Evolutionary conservation across 164 flowering plant genomes (phyloP), one percentile per base, ranked within the genome.

Genomic region (Magnolia kwangsiensis): DNA sequence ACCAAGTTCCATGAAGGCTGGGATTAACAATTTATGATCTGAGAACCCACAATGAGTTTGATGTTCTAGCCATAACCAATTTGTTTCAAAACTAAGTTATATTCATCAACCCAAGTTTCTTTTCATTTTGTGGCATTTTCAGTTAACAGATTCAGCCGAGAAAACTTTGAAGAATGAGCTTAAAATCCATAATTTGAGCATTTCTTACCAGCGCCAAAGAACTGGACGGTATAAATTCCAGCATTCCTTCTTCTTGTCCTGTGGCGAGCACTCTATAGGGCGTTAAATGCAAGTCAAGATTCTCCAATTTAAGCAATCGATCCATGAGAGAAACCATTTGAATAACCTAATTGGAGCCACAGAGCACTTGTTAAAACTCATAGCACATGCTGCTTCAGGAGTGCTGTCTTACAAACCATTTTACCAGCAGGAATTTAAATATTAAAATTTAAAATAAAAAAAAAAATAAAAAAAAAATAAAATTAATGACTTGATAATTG

Each of bases 311-410:
- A 29, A 96, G 96, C 80, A 96, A 84, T 37, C 98, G 90, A 76
- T 96, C 99, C 99, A 96, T 96, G 63, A 96, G 93, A 20, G 92
- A 91, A 61, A 96, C 99, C 99, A 96, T 96, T 90, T 96, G 99
- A 79, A 96, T 85, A 83, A 96, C 98, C 99, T 96, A 82, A 74
- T 74, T 68, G 55, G 14, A 77, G 74, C 63, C 68, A 82, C n/a
- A 75, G 23, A 31, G 78, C 23, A 71, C 37, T 67, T 61, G 67
- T 75, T 58, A 58, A 23, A 55, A 59, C 11, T 10, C 16, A 66
- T 16, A 3, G 14, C 50, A 61, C 78, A 67, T 18, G 24, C 29
- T 4, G 23, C 66, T 27, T 51, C n/a, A 69, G 50, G 16, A 71
- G 18, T 2, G 13, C 61, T n/a, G 23, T 18, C 51, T 65, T 69